Evolutionary conservation across 768 basidiomycete species (phyloP), one percentile per base, ranked within the genome.

Genomic region (Trametes sanguinea): DNA sequence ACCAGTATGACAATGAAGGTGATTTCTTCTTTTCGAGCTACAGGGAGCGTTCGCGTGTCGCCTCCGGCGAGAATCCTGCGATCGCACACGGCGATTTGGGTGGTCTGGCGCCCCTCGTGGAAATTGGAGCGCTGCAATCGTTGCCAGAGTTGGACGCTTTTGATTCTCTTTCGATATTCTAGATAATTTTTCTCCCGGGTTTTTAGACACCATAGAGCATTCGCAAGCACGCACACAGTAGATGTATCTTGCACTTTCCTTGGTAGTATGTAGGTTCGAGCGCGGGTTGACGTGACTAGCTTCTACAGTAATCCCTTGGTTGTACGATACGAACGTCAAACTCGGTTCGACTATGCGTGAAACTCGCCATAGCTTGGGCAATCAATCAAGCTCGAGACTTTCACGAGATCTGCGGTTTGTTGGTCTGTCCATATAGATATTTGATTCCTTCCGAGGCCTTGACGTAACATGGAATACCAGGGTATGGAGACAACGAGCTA

Each of bases 71-170:
- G 35, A 37, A 11, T 6, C 6, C 11, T 11, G 35, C 6, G 35
- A 11, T 37, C 11, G 35, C 11, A 11, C 6, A 37, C 35, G 35
- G 6, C 6, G 35, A 11, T 37, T 37, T 17, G 42, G 39, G 30
- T 43, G 54, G 42, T n/a, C 55, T 62, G 32, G 29, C 55, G 1
- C 61, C 61, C 6, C 50, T 62, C 3, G 16, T 27, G 17, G 61
- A 33, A 7, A 43, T 62, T 9, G 35, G 27, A 6, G 10, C 54
- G 27, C 51, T 62, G 0, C 50, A 51, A 33, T 29, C 51, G 10
- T 32, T 53, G 40, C 54, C 61, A 4, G 61, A 57, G 37, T 50
- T 62, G 4, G 61, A 62, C 44, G 48, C 39, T 6, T 53, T 62
- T 40, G 54, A 52, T 10, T 30, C 35, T 6, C 50, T 62, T 2